These are phyloP conservation scores for Saturnispora sanitii DNA, from an alignment of 805 yeast species.

Conservation along the genomic window DNA sequence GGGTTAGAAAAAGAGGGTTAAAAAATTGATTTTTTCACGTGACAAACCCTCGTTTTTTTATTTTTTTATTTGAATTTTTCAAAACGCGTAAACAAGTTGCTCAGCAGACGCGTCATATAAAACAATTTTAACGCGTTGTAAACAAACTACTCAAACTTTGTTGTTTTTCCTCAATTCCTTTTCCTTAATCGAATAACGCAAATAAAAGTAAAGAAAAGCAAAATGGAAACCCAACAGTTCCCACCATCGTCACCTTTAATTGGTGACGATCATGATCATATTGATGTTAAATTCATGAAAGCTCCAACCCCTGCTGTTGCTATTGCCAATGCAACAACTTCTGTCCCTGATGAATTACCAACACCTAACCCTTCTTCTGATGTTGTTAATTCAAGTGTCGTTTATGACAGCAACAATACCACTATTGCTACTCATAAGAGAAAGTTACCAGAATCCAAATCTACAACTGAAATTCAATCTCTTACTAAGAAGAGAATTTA, in stretches of 20 bases:
- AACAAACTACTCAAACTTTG: not conserved
- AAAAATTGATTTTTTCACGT: not conserved
- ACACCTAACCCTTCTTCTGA: slow-evolving; percentile 65
- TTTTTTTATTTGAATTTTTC: not conserved
- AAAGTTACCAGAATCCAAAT: slow-evolving; percentile 1
- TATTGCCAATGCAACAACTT: not conserved
- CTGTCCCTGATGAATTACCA: slow-evolving; percentile 35
- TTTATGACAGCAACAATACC: not conserved
- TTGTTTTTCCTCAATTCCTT: not conserved
- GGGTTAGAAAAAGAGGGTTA: slow-evolving; percentile 1
- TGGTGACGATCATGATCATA: slow-evolving; percentile 6
- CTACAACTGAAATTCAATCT: not conserved
- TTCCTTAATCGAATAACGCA: too few species aligned
- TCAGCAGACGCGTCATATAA: too few species aligned
- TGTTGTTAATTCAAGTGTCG: slow-evolving; percentile 11
- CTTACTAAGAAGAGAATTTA: slow-evolving; percentile 1
- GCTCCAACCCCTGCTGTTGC: not conserved
- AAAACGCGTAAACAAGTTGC: not conserved
- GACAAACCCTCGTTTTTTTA: not conserved
- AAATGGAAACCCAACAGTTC: slow-evolving; percentile 16
- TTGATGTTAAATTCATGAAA: not conserved
- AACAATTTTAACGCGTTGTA: not conserved
- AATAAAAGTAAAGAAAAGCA: not conserved
- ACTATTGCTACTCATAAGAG: not conserved
- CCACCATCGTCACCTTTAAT: slow-evolving; percentile 30